These are phyloP conservation scores for Lipomyces anomalus DNA, from an alignment of 805 yeast genomes.

Conservation along the genomic window DNA sequence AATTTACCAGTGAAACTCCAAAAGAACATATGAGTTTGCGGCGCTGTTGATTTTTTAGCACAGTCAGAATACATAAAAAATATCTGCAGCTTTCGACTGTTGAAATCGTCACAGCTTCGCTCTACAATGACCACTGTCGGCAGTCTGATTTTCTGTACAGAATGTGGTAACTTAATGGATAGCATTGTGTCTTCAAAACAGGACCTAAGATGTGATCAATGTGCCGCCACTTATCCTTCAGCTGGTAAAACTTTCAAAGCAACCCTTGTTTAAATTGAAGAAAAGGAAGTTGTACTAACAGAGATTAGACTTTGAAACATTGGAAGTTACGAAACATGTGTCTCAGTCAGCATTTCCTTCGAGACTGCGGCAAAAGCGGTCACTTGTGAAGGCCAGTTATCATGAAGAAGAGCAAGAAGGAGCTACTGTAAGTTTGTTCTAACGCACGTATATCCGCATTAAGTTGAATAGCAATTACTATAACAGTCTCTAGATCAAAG, in stretches of 20 bases:
- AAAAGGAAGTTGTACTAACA: background rate
- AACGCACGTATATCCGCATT: background rate
- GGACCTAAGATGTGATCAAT: constrained; percentile 52
- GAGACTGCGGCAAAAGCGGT: constrained; percentile 65
- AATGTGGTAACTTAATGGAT: constrained; percentile 87
- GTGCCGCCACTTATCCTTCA: constrained; percentile 41
- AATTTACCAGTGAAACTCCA: too few relatives aligned
- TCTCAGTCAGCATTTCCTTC: constrained; percentile 95
- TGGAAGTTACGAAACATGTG: constrained; percentile 82
- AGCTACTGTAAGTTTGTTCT: constrained; percentile 50
- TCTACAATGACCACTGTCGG: constrained; percentile 88
- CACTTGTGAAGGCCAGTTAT: constrained; percentile 83
- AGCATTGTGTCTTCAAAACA: constrained; percentile 46
- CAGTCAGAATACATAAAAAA: background rate
- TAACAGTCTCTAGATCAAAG: constrained; percentile 65
- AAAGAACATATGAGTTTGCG: background rate
- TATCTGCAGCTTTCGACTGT: background rate
- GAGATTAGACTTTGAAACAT: constrained; percentile 60
- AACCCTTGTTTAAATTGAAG: background rate
- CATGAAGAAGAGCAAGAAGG: constrained; percentile 67
- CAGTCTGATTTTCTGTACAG: constrained; percentile 84
- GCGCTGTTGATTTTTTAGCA: background rate
- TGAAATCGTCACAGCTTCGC: background rate
- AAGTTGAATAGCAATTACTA: too few relatives aligned
- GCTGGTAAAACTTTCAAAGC: constrained; percentile 31